Conservation (phyloP, 805 yeast genomes). For the Isabelozyma pseudorhagii region DNA sequence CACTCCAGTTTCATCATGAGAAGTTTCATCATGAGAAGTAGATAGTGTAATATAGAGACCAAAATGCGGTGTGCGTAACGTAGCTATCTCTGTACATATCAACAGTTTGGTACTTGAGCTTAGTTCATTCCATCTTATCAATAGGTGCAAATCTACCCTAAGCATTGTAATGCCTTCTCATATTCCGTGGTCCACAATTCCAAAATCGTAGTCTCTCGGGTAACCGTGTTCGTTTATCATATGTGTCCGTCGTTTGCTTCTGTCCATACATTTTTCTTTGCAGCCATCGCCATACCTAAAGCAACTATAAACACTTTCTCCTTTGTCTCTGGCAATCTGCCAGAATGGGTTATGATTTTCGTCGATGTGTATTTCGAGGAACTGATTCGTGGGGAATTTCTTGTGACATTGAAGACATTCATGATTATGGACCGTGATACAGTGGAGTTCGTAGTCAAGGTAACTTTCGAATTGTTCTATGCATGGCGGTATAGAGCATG, state of each 20-base stretch:
- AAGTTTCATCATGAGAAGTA: not conserved
- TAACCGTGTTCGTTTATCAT: slow-evolving; percentile 49
- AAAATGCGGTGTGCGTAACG: not conserved
- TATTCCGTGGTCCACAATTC: slow-evolving; percentile 23
- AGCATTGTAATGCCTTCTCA: too few species aligned
- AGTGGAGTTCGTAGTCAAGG: slow-evolving; percentile 18
- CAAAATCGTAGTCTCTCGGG: slow-evolving; percentile 35
- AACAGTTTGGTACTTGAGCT: too few species aligned
- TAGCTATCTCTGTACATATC: not conserved
- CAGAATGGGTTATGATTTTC: slow-evolving; percentile 54
- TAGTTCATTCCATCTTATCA: too few species aligned
- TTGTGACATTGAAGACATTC: slow-evolving; percentile 35
- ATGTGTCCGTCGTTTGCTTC: slow-evolving; percentile 44
- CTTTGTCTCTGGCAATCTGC: slow-evolving; percentile 30
- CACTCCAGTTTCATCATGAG: not conserved
- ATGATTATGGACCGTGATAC: slow-evolving; percentile 23
- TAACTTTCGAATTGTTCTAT: slow-evolving; percentile 4
- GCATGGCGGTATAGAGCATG: not conserved
- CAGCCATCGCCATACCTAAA: slow-evolving; percentile 36
- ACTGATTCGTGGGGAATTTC: slow-evolving; percentile 40
- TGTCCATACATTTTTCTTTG: slow-evolving; percentile 32
- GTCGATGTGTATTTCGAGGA: slow-evolving; percentile 46
- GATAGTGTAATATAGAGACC: not conserved
- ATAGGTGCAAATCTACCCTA: too few species aligned
- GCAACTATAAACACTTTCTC: slow-evolving; percentile 42